Base-by-base conservation (phyloP, 345 rosid species). In the Salix arbutifolia region DNA sequence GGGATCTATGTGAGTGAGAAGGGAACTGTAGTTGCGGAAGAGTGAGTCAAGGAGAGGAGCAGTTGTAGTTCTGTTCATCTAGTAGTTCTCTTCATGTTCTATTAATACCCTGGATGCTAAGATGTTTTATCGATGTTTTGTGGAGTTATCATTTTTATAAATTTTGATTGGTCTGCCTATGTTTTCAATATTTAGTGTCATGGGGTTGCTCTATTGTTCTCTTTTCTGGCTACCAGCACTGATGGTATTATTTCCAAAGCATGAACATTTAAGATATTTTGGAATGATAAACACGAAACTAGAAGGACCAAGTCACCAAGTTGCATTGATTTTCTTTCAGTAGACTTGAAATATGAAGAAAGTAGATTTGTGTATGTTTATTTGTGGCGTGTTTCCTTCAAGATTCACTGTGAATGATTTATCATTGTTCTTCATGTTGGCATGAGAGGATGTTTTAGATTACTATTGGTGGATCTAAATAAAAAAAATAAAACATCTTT, bases 1-100 rank as follows among this genome's bases (percentile, higher is more conserved):
- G 92, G 92, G 67, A 88, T 89, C 80, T 89, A 89, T 70, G 87
- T 89, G 37, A 88, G 89, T 33, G 89, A 89, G 85, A 89, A 76
- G 81, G 86, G 88, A 58, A 86, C 81, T 70, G 83, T 89, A 26
- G 81, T 56, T 0, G 87, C 44, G 40, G 91, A 85, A 35, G 85
- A 58, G 25, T 58, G 62, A 58, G 52, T 46, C 18, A 46, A 46
- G 52, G 52, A 16, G 18, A 14, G 52, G 17, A 46, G 52, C 52
- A 46, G 52, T 46, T 46, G 4, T 46, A 14, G 52, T 46, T 46
- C 52, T 46, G 52, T 46, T 46, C 17, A 11, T 44, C 52, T 12
- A 16, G 52, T 46, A 46, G 52, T 14, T 46, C 52, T 46, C 5
- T 46, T 46, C 52, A 13, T 46, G 52, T 46, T 46, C 52, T 12